Evolutionary conservation across 495 filamentous ascomycete species (phyloP).

Genomic region (Tuber microsphaerosporum): DNA sequence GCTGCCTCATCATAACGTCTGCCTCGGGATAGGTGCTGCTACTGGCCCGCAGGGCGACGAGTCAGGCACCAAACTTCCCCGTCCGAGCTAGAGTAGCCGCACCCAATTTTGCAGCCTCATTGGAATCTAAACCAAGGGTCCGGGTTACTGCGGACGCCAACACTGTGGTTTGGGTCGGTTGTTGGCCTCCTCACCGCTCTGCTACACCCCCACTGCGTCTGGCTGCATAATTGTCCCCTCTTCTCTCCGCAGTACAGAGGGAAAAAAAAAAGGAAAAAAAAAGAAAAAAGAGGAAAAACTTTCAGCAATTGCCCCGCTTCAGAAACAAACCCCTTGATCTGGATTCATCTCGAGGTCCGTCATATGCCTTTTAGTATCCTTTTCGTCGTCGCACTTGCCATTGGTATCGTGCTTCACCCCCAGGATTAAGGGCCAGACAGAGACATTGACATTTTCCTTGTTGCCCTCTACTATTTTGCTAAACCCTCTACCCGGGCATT

Average conservation of each 20-base stretch:
- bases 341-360: background rate
- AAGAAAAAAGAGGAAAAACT: background rate
- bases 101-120: slow-evolving; percentile 21
- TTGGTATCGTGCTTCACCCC: background rate
- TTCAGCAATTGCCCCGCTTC: slow-evolving; percentile 5
- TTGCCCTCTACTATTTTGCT: background rate
- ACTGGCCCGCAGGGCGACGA: slow-evolving; percentile 7
- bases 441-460: background rate
- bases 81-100: slow-evolving; percentile 20
- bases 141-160: slow-evolving; percentile 23
- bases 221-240: slow-evolving; percentile 2
- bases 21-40: background rate
- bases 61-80: slow-evolving; percentile 19
- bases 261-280: background rate
- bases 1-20: background rate
- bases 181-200: slow-evolving; percentile 8
- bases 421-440: background rate
- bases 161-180: slow-evolving; percentile 33
- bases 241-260: background rate
- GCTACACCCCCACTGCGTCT: slow-evolving; percentile 11
- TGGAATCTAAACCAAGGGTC: slow-evolving; percentile 25
- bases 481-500: background rate
- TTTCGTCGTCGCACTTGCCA: background rate
- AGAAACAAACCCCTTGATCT: background rate
- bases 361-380: background rate